These are phyloP conservation scores for Apium graveolens DNA, from an alignment of 129 eudicot genomes.

Conservation along the genomic window DNA sequence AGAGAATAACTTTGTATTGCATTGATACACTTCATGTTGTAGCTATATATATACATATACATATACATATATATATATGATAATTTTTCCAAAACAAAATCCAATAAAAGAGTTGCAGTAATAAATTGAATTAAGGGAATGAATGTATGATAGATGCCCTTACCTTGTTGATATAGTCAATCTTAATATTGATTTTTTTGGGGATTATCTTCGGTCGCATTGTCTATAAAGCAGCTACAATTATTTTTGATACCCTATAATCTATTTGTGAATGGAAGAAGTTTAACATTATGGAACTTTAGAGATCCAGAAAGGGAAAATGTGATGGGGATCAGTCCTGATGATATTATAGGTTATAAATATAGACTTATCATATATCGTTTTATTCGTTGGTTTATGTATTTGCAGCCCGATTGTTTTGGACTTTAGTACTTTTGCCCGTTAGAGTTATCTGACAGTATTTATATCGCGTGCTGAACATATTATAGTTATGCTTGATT, in stretches of 20 bases:
- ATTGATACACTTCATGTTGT: not conserved
- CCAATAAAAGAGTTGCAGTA: too few species aligned
- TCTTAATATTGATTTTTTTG: not conserved
- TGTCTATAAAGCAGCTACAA: not conserved
- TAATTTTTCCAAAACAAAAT: too few species aligned
- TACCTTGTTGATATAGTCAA: not conserved
- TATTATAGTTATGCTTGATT: too few species aligned
- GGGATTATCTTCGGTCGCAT: not conserved
- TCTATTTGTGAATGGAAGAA: not conserved
- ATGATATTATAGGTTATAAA: too few species aligned
- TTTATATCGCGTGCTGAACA: too few species aligned
- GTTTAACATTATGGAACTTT: not conserved
- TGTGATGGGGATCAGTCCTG: not conserved
- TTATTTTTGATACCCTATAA: not conserved
- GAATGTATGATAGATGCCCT: not conserved
- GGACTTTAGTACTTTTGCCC: too few species aligned
- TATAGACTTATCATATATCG: too few species aligned
- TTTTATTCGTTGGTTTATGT: too few species aligned
- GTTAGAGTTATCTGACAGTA: too few species aligned
- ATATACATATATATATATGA: too few species aligned
- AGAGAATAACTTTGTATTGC: not conserved
- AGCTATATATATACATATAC: not conserved
- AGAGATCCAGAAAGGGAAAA: not conserved
- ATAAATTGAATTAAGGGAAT: not conserved
- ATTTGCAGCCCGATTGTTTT: too few species aligned